A percentile compares a stretch with the other conserved stretches of the same genome.
Conservation (phyloP, 129 eudicot species). For the Heracleum sosnowskyi region DNA sequence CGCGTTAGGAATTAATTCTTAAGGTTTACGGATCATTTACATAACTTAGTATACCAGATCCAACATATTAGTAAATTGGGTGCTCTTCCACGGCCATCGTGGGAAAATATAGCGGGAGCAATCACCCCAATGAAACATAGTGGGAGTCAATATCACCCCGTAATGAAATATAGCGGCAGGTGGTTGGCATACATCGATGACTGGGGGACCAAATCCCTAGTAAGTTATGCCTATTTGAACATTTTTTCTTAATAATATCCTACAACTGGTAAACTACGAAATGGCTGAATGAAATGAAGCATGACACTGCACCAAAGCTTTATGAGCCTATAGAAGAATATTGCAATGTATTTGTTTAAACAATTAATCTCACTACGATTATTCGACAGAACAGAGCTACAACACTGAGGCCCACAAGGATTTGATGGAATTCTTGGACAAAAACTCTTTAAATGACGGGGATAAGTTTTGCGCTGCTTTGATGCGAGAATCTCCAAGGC, state of each 20-base stretch:
- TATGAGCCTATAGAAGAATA: background rate
- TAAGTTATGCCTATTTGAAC: background rate
- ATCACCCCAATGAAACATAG: too few species aligned
- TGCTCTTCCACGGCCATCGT: too few species aligned
- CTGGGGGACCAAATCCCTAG: too few species aligned
- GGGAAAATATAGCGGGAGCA: too few species aligned
- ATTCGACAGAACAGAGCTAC: conserved; percentile 81
- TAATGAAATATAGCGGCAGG: too few species aligned
- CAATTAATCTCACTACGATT: conserved; percentile 11
- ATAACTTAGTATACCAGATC: too few species aligned
- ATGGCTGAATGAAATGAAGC: background rate
- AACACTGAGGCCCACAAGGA: conserved; percentile 77
- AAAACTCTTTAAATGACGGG: conserved; percentile 67
- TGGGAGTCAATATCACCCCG: too few species aligned
- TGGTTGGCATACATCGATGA: too few species aligned
- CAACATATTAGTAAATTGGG: background rate
- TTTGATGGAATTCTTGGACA: conserved; percentile 60
- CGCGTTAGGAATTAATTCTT: background rate
- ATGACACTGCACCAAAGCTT: background rate
- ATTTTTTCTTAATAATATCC: background rate
- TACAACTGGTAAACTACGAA: background rate
- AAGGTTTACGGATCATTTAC: background rate
- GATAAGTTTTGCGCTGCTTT: conserved; percentile 78
- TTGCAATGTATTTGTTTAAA: background rate
- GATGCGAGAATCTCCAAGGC: conserved; percentile 83